Conservation (phyloP, 768 basidiomycete species). For the Leccinum longicurvipes region DNA sequence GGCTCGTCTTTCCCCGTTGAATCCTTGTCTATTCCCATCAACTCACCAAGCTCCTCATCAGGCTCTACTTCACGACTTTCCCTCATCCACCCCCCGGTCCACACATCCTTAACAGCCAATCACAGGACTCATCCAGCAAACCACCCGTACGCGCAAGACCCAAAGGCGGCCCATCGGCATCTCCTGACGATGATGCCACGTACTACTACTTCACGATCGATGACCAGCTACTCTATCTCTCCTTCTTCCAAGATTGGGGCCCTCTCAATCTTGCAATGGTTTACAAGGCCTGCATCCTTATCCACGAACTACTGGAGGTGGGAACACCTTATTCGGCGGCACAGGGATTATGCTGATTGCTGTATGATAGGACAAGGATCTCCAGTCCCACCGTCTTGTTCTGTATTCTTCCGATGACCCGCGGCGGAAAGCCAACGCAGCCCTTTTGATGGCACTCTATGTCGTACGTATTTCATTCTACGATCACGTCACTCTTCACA, state of each 20-base stretch:
- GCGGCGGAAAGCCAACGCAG: constrained; percentile 87
- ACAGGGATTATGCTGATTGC: constrained; percentile 20
- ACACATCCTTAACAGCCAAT: constrained; percentile 58
- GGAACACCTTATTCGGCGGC: constrained; percentile 19
- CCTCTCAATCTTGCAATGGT: constrained; percentile 92
- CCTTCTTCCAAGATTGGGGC: constrained; percentile 95
- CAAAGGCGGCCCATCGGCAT: constrained; percentile 55
- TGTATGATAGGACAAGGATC: constrained; percentile 62
- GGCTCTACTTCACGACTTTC: constrained; percentile 90
- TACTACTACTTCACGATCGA: constrained; percentile 94
- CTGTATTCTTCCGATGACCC: constrained; percentile 88
- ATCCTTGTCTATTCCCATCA: constrained; percentile 4
- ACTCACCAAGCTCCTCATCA: constrained; percentile 27
- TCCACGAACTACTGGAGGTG: constrained; percentile 86
- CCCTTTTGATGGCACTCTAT: constrained; percentile 90
- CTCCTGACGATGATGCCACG: constrained; percentile 69
- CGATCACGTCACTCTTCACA: constrained; percentile 16
- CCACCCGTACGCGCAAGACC: constrained; percentile 64
- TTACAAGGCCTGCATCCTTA: constrained; percentile 87
- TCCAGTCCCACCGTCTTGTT: constrained; percentile 70
- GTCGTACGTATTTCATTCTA: constrained; percentile 54
- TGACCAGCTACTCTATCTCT: constrained; percentile 87
- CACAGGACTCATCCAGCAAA: constrained; percentile 48
- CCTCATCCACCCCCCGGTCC: constrained; percentile 69
- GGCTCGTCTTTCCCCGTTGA: constrained; percentile 47